Evolutionary conservation across 1,139 yeast species (phyloP), one percentile per base, ranked within the genome.

Genomic region (Candida gigantensis): DNA sequence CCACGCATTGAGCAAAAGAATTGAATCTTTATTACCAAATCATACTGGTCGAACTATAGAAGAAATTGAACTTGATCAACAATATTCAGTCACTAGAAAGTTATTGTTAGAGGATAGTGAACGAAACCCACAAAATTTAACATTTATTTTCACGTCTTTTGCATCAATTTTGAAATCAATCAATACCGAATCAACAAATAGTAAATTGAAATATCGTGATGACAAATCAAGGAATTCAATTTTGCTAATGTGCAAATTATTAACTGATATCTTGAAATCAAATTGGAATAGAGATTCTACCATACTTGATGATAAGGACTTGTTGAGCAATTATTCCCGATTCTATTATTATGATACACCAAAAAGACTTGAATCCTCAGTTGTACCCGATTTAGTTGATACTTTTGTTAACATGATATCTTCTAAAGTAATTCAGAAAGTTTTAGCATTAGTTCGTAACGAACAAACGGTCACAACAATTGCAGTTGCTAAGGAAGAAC

Each of bases 11-110:
- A 43, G 52, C 12, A 56, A 54, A 42, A 48, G 72, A 37, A 48
- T 68, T 21, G 65, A 59, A 29, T 56, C 65, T 17, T 53, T 69
- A 25, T 53, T 70, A 23, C 75, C 76, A 10, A 58, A 55, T 43
- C 50, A 66, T 24, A 66, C 74, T 1, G 74, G 74, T 6, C 59
- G 62, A 42, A 50, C 67, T 4, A 45, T 65, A n/a, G 60, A 61
- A n/a, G 75, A 70, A 42, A 70, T 70, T 6, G 75, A 70, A 49
- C 51, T 68, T 30, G 67, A 68, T 40, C 68, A 71, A 6, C 75
- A 68, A 45, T 70, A 58, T 42, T 41, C 60, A 11, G 47, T 55
- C 17, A 61, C 74, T 13, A 61, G 58, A 33, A 50, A 55, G 19
- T 51, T 70, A 21, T 50, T 70, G 28, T 41, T 62, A 17, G 53